A percentile compares a stretch with the other conserved stretches of the same genome.
phyloP scores from a whole-genome alignment of 164 flowering plant genomes.

The Liriodendron chinense region DNA sequence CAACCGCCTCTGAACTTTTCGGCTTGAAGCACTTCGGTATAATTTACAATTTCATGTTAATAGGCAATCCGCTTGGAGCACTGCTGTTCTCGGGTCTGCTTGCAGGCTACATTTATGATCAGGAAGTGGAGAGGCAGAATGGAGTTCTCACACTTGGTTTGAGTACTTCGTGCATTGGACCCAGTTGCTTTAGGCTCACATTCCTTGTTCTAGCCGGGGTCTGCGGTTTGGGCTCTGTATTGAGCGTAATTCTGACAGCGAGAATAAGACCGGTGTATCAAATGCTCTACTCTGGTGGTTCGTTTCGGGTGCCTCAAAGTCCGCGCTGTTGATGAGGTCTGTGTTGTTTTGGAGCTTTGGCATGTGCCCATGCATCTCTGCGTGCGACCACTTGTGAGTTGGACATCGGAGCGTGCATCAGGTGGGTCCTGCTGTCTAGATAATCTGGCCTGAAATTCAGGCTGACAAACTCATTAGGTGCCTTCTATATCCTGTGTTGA shows the following conservation, averaged over 20 bases:
- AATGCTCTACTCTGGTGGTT: constrained; percentile 79
- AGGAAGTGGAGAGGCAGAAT: constrained; percentile 61
- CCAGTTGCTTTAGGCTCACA: constrained; percentile 65
- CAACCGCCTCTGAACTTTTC: constrained; percentile 86
- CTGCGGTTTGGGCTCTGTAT: constrained; percentile 49
- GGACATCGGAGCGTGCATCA: too few relatives aligned
- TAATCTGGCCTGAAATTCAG: too few relatives aligned
- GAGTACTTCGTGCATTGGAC: constrained; percentile 56
- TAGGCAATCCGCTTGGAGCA: constrained; percentile 85
- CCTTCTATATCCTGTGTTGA: too few relatives aligned
- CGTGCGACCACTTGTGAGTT: too few relatives aligned
- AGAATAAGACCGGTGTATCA: constrained; percentile 75
- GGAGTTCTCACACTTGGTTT: constrained; percentile 22
- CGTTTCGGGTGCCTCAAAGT: constrained; percentile 57
- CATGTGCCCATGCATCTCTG: too few relatives aligned
- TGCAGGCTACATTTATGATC: constrained; percentile 73
- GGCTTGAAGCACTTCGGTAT: constrained; percentile 81
- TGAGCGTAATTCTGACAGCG: constrained; percentile 53
- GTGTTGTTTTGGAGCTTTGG: too few relatives aligned
- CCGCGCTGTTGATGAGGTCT: constrained; percentile 27
- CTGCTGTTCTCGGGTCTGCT: constrained; percentile 69
- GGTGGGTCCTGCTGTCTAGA: too few relatives aligned
- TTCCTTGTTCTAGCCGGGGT: constrained; percentile 66
- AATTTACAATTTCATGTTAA: constrained; percentile 55
- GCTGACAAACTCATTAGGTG: too few relatives aligned